Percentiles rank a stretch among this genome's conserved stretches.
These are phyloP conservation scores for Rubia tinctorum DNA, from an alignment of 305 asterid genomes.

Conservation along the genomic window DNA sequence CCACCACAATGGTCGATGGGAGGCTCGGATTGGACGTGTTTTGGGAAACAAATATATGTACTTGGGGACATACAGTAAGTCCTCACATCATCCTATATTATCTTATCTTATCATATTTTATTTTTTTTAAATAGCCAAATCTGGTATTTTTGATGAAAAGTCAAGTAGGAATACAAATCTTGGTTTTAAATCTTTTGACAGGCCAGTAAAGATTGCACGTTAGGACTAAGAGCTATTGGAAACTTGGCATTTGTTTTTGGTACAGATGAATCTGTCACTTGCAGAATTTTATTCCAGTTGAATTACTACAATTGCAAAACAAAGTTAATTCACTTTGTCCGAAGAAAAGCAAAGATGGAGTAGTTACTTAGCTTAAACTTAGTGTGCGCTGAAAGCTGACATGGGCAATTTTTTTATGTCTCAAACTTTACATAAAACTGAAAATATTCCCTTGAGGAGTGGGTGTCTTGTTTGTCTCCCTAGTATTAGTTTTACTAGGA, in stretches of 20 bases:
- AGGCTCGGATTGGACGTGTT: constrained; percentile 90
- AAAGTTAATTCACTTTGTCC: no score
- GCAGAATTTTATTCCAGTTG: no score
- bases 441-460: constrained; percentile 33
- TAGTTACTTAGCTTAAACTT: background rate
- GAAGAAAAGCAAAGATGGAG: background rate
- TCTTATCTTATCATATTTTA: no score
- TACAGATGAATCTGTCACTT: no score
- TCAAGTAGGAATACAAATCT: no score
- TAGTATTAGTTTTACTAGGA: background rate
- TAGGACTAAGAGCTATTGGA: no score
- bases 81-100: background rate
- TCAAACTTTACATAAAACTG: constrained; percentile 26
- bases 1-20: constrained; percentile 99
- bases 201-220: no score
- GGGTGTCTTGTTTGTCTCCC: constrained; percentile 15
- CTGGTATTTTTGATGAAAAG: no score
- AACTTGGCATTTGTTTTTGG: no score
- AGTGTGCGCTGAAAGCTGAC: constrained; percentile 33
- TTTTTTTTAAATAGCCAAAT: no score
- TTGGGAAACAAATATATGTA: constrained; percentile 87
- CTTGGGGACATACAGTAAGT: constrained; percentile 76
- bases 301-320: no score
- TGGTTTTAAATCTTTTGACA: no score
- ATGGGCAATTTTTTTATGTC: constrained; percentile 31